phyloP scores from a whole-genome alignment of 2,329 filamentous ascomycete genomes.

The Neonectria sp. region DNA sequence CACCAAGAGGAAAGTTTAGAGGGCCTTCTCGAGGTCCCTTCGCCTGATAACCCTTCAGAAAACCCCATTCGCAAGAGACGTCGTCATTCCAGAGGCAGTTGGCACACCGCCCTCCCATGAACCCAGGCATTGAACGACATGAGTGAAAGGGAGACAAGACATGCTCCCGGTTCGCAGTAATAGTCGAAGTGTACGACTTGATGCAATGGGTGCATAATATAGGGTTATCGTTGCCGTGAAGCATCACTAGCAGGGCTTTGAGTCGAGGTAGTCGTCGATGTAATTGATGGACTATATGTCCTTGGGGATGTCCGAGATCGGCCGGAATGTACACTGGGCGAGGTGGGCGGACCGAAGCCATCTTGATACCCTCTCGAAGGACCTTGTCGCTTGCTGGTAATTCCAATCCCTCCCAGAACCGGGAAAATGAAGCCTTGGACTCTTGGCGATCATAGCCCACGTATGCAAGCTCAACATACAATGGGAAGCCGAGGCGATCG shows the following conservation, averaged over 20 bases:
- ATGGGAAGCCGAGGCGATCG: neutral
- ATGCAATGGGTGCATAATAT: conserved; percentile 5
- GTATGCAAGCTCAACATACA: conserved; percentile 19
- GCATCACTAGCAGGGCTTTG: conserved; percentile 12
- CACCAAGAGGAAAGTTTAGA: neutral
- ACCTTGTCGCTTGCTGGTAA: too few species aligned
- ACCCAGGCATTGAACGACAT: neutral
- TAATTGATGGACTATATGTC: neutral
- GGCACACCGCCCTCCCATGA: conserved; percentile 1
- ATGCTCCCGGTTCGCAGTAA: neutral
- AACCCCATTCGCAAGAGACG: neutral
- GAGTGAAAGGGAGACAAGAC: conserved; percentile 2
- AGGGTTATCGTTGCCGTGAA: conserved; percentile 1
- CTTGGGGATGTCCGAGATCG: conserved; percentile 12
- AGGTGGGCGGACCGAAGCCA: neutral
- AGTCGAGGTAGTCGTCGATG: neutral
- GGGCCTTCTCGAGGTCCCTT: neutral
- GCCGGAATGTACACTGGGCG: conserved; percentile 14
- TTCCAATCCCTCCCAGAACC: neutral
- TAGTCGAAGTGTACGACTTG: neutral
- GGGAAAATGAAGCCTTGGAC: neutral
- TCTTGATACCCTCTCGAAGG: neutral
- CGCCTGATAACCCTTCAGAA: neutral
- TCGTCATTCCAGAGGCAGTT: conserved; percentile 3
- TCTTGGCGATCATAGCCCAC: neutral